Evolutionary conservation across 257 asterid species (phyloP).

Genomic region (Anisodus acutangulus): DNA sequence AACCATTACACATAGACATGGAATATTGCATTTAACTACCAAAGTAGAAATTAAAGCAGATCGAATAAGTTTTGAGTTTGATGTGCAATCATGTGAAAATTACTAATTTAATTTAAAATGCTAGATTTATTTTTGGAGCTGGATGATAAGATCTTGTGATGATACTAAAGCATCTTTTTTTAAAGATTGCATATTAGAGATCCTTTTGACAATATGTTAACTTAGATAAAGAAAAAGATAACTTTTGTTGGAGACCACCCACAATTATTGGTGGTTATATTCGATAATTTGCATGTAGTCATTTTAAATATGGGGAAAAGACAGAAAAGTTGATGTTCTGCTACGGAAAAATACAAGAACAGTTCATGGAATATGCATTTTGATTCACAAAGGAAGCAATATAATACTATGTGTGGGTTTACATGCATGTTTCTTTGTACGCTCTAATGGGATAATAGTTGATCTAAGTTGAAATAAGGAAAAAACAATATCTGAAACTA

Average conservation of each 20-base stretch:
- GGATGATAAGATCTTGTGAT: constrained; percentile 20
- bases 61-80: not conserved
- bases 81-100: constrained; percentile 15
- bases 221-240: not conserved
- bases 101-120: not conserved
- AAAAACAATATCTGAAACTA: not conserved
- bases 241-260: constrained; percentile 24
- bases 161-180: constrained; percentile 9
- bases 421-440: constrained; percentile 23
- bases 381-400: constrained; percentile 20
- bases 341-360: not conserved
- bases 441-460: not conserved
- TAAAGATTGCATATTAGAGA: not conserved
- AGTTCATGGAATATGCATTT: not conserved
- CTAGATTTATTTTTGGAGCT: constrained; percentile 1
- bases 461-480: not conserved
- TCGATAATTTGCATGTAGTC: not conserved
- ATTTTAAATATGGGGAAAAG: not conserved
- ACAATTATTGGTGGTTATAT: constrained; percentile 2
- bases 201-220: constrained; percentile 12
- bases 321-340: not conserved
- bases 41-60: not conserved
- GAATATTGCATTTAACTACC: not conserved
- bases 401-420: not conserved
- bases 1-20: not conserved